Evolutionary conservation across 495 filamentous ascomycete genomes (phyloP), one percentile per base, ranked within the genome.

Genomic region (Penicillium turbatum): DNA sequence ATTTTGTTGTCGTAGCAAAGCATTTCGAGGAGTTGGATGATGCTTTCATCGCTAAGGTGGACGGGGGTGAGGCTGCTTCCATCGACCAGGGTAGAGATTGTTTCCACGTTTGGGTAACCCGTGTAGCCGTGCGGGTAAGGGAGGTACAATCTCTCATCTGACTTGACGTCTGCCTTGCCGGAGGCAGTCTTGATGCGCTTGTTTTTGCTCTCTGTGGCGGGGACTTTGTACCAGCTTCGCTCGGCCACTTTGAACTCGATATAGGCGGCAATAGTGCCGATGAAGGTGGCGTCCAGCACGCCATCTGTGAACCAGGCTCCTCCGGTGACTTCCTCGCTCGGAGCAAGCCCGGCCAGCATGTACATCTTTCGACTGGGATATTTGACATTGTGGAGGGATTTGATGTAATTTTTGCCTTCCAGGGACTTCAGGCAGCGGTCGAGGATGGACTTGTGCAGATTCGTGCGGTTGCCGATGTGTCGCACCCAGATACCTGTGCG

Each of bases 231-330:
- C 75, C 87, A 91, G 55, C 85, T 90, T 54, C 78, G 74, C 24
- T 70, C 74, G 59, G 83, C 82, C 52, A 97, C 85, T 46, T 83
- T 86, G 51, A 82, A 80, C 56, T 88, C 83, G 15, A 96, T 79
- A 47, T 86, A 81, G 3, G 78, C 74, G 29, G 84, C 76, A 12
- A 95, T 74, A 30, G 73, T 78, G 19, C 85, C 81, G 62, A 97
- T 90, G 65, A 98, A 91, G 41, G 86, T 85, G 34, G 86, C 82
- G 65, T 98, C 93, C 3, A 97, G 79, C 35, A 87, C 86, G 7
- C 86, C 87, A 45, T 96, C 88, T 17, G 87, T 91, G 61, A 90
- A 97, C 88, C 92, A 98, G 15, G 89, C 85, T 5, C 95, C 93
- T 36, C 93, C 95, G 0, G 90, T 95, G 16, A 92, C 85, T 41